These are phyloP conservation scores for Spirogloea muscicola DNA, from an alignment of 139 green algal genomes.

Conservation along the genomic window DNA sequence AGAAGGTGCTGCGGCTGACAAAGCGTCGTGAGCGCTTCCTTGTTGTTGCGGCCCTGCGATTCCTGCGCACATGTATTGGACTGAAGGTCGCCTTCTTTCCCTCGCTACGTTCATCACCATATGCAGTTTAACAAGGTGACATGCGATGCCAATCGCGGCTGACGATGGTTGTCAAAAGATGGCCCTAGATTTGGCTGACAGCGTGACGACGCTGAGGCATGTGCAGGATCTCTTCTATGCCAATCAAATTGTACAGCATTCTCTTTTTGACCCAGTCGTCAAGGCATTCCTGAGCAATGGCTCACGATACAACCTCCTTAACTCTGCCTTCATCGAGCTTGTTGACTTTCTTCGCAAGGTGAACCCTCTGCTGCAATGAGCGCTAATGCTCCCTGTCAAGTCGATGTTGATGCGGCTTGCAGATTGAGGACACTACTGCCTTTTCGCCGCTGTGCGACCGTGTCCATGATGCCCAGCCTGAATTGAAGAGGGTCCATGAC, in stretches of 20 bases:
- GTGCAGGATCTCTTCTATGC: too few species aligned
- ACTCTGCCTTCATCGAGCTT: constrained; percentile 56
- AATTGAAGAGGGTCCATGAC: not conserved
- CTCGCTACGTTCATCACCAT: not conserved
- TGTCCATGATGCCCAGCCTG: too few species aligned
- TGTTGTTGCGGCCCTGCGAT: constrained; percentile 79
- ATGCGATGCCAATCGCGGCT: too few species aligned
- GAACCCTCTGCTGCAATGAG: too few species aligned
- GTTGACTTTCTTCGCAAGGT: constrained; percentile 53
- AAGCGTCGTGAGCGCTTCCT: constrained; percentile 77
- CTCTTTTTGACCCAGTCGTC: constrained; percentile 73
- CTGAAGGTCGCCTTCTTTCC: constrained; percentile 56
- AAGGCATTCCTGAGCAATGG: constrained; percentile 78
- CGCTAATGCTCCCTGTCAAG: too few species aligned
- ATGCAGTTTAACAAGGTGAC: not conserved
- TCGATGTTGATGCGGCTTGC: too few species aligned
- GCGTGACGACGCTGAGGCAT: too few species aligned
- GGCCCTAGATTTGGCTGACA: too few species aligned
- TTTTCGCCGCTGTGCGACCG: too few species aligned
- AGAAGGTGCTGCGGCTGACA: constrained; percentile 85
- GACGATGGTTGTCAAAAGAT: too few species aligned
- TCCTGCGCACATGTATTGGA: constrained; percentile 81
- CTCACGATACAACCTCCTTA: constrained; percentile 81
- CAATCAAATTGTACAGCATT: too few species aligned
- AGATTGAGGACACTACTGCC: too few species aligned